Percentiles rank a stretch among this genome's conserved stretches.
These are phyloP conservation scores for Xerocomus nothofagi DNA, from an alignment of 1,284 basidiomycete species.

Conservation along the genomic window DNA sequence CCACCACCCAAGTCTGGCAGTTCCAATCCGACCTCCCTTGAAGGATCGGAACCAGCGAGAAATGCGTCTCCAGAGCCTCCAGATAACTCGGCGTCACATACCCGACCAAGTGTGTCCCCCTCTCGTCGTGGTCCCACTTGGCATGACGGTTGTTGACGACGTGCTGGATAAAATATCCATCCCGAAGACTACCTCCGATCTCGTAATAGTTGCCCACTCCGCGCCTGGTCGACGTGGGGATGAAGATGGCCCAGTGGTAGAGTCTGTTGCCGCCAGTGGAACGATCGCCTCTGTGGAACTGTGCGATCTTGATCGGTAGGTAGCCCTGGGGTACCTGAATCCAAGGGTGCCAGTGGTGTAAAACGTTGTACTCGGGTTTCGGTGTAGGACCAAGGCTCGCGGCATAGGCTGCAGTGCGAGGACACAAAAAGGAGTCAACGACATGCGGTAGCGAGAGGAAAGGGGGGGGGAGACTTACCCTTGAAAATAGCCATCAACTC, in stretches of 20 bases:
- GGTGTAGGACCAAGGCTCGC: neutral
- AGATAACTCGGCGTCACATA: conserved; percentile 8
- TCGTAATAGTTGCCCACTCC: conserved; percentile 27
- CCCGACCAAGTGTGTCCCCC: conserved; percentile 9
- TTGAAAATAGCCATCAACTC: conserved; percentile 13
- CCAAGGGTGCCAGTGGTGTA: conserved; percentile 1
- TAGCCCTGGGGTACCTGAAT: conserved; percentile 12
- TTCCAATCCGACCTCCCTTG: conserved; percentile 20
- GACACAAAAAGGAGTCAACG: neutral
- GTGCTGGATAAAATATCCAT: conserved; percentile 14
- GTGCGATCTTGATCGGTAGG: conserved; percentile 19
- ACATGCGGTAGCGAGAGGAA: neutral
- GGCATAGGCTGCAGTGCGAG: conserved; percentile 8
- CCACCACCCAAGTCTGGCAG: conserved; percentile 23
- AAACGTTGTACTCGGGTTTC: conserved; percentile 4
- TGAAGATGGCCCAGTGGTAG: conserved; percentile 27
- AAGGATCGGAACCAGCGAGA: conserved; percentile 14
- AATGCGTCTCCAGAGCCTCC: conserved; percentile 3
- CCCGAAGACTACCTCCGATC: conserved; percentile 14
- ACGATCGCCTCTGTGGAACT: conserved; percentile 15
- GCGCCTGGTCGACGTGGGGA: conserved; percentile 22
- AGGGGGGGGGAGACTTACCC: neutral
- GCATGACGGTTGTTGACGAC: conserved; percentile 9
- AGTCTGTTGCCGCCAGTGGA: conserved; percentile 4
- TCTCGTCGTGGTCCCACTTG: conserved; percentile 15